Base-by-base conservation (phyloP, 176 grass and related monocot genomes). In the Cymbopogon citratus region DNA sequence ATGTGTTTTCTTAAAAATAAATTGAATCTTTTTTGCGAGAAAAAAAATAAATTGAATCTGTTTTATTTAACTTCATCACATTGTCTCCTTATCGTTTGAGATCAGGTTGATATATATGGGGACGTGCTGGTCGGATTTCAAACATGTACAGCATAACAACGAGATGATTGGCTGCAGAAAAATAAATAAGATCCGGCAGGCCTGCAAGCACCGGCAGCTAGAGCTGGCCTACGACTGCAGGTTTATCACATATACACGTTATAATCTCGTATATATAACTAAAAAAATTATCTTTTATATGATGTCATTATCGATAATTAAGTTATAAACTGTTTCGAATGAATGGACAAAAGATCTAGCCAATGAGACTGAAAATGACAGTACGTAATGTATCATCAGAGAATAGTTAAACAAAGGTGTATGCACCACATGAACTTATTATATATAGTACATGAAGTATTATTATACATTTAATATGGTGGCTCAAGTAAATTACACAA, bases 91-190 rank as follows among this genome's bases (percentile, higher is more conserved):
- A 71, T 85, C 43, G 16, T 71, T 57, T 71, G 15, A 35, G 26
- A 71, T 81, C 75, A 77, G 40, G 40, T 29, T n/a, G n/a, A 59
- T 19, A 66, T 12, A 76, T 77, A 62, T 65, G 51, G 34, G 72
- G 64, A 81, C 78, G 66, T 85, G 83, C 73, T 57, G n/a, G 66
- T 57, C 14, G 78, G 77, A 66, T 61, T 68, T 74, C 27, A 41
- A 63, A 64, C 21, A 65, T 63, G 60, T 63, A 12, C n/a, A 19
- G 2, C 69, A 76, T 75, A 38, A 7, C 36, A 34, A 52, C 69
- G 44, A 9, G 69, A 3, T 73, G 34, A 46, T 80, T 76, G 64
- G 26, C 40, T 66, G 43, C 49, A 72, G 41, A 81, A 85, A 77
- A n/a, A n/a, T n/a, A n/a, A 81, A 60, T 9, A 45, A 54, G 27